Percentiles rank a stretch among this genome's conserved stretches.
Conservation (phyloP, 176 grass and related monocot species). For the Cenchrus americanus region DNA sequence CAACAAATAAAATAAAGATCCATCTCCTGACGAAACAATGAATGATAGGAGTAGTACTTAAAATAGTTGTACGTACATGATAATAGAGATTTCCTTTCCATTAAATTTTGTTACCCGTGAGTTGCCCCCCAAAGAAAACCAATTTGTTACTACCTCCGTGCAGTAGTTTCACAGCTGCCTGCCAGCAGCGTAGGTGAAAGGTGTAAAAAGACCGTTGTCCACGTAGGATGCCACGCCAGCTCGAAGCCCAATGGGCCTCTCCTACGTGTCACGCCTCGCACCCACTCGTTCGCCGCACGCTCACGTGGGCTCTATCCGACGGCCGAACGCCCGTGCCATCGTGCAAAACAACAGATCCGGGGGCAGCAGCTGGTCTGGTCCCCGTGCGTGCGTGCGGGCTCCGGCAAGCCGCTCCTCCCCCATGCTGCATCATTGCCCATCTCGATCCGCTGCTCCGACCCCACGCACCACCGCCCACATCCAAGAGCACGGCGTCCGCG, state of each 20-base stretch:
- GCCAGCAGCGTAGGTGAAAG: not conserved
- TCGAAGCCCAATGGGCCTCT: not conserved
- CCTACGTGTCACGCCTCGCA: constrained; percentile 40
- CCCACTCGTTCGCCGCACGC: constrained; percentile 33
- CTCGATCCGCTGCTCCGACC: constrained; percentile 7
- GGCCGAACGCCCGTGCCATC: constrained; percentile 3
- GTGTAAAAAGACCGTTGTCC: not conserved
- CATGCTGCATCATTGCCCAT: constrained; percentile 59
- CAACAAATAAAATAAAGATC: too few relatives aligned
- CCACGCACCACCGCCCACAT: not conserved
- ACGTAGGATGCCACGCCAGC: constrained; percentile 35
- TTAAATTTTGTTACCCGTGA: too few relatives aligned
- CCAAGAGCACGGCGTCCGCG: accelerated
- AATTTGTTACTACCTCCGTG: too few relatives aligned
- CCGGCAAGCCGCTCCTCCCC: not conserved
- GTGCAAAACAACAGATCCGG: constrained; percentile 49
- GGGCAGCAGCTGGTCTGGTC: not conserved
- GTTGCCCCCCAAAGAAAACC: too few relatives aligned
- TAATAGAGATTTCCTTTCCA: too few relatives aligned
- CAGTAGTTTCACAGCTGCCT: not conserved
- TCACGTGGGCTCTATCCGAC: constrained; percentile 55
- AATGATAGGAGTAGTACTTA: too few relatives aligned
- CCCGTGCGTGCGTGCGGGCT: too few relatives aligned
- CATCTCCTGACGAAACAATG: too few relatives aligned
- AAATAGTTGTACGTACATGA: too few relatives aligned